Conservation (phyloP, 345 rosid species). For the Eucalyptus pauciflora region DNA sequence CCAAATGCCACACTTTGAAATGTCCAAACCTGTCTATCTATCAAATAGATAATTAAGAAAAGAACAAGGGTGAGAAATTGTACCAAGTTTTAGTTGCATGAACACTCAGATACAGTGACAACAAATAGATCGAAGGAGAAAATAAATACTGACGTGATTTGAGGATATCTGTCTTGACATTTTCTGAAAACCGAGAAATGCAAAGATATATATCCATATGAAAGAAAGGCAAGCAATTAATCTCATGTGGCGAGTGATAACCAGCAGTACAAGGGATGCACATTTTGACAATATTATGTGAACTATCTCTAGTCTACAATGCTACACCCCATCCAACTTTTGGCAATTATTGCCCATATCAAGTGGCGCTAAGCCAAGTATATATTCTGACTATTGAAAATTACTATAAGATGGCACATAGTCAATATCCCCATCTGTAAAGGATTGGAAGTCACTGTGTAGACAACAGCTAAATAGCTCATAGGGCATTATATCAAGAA, state of each 20-base stretch:
- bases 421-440: not conserved
- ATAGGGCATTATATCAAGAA: not conserved
- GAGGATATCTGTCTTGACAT: not conserved
- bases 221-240: not conserved
- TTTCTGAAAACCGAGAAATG: not conserved
- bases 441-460: not conserved
- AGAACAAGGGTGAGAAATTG: not conserved
- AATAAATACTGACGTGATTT: not conserved
- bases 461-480: not conserved
- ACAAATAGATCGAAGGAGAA: not conserved
- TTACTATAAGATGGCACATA: not conserved
- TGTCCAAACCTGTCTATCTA: conserved; percentile 97
- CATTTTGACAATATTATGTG: not conserved
- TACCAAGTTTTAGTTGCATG: not conserved
- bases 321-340: not conserved
- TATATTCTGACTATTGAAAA: not conserved
- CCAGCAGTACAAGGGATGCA: not conserved
- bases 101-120: not conserved
- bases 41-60: conserved; percentile 2
- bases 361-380: not conserved
- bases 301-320: not conserved
- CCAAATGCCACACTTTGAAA: conserved; percentile 94
- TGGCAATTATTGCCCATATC: not conserved
- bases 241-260: not conserved
- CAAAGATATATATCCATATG: not conserved